Percentiles rank a stretch among this genome's conserved stretches.
Evolutionary conservation across 768 basidiomycete genomes (phyloP).

Genomic region (Boletales sp.): DNA sequence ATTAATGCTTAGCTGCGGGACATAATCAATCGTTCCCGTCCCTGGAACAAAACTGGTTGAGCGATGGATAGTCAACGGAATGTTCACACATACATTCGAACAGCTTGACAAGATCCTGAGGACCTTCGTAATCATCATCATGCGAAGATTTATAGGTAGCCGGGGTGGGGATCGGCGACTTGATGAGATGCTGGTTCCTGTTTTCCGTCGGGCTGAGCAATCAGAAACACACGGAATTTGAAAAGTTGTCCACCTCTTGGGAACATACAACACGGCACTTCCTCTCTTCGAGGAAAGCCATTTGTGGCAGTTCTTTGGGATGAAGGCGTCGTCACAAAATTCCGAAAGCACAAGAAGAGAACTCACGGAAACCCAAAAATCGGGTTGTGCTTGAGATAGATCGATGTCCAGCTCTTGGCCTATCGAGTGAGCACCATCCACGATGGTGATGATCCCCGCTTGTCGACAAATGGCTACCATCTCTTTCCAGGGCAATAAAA

Average conservation of each 20-base stretch:
- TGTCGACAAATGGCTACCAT: conserved; percentile 62
- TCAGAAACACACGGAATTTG: not conserved
- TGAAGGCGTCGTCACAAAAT: not conserved
- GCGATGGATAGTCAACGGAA: too few relatives aligned
- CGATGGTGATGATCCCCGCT: conserved; percentile 59
- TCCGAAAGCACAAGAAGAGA: not conserved
- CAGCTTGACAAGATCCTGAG: conserved; percentile 44
- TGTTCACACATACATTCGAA: conserved; percentile 37
- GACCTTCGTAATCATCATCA: conserved; percentile 29
- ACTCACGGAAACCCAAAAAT: conserved; percentile 77
- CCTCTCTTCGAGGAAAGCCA: conserved; percentile 75
- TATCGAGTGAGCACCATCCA: conserved; percentile 79
- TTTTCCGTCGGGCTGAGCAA: not conserved
- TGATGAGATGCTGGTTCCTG: conserved; percentile 65
- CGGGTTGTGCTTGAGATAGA: conserved; percentile 52
- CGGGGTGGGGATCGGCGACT: conserved; percentile 56
- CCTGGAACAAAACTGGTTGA: conserved; percentile 34
- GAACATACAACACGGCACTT: conserved; percentile 71
- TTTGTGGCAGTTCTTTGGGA: conserved; percentile 72
- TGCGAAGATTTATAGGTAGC: conserved; percentile 47
- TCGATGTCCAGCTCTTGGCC: conserved; percentile 67
- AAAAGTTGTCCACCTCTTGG: conserved; percentile 42
- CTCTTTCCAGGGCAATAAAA: conserved; percentile 65
- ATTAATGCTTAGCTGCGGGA: conserved; percentile 49
- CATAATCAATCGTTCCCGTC: conserved; percentile 61